Evolutionary conservation across 2,329 filamentous ascomycete genomes (phyloP), one percentile per base, ranked within the genome.

Genomic region (Hypoxylon sp.): DNA sequence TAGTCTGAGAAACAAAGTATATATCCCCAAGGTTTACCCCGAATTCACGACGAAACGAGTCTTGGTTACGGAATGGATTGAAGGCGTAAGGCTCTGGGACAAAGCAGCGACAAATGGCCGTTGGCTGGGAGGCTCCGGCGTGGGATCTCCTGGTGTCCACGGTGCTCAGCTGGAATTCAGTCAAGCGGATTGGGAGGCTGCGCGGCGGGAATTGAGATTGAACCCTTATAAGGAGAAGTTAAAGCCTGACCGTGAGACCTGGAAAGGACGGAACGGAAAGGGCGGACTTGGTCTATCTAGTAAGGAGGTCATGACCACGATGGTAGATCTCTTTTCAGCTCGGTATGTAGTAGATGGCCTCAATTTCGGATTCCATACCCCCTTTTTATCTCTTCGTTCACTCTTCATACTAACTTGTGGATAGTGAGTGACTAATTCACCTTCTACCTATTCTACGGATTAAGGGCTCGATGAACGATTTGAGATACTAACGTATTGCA

Each of bases 21-120:
- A 98, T 78, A 91, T 99, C 6, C 96, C 96, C 0, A 87, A 90
- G 42, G 90, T 97, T 9, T 95, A 97, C 78, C 85, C 90, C 3
- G 94, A 97, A 67, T 86, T 98, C 29, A 94, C 90, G 58, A 94
- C 92, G 14, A 92, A 86, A 77, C 88, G 96, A 39, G 90, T 99
- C 53, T 91, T 99, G 84, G 97, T 94, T 0, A 94, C 95, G 0
- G 96, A 99, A 79, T 99, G 96, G 96, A 97, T 99, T 66, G 96
- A 99, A 80, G 96, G 96, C 5, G 90, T 97, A 2, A 88, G 94
- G 1, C 84, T 99, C 2, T 97, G 94, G 94, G 95, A 98, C 75
- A 97, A 97, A 79, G 90, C 93, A 63, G 86, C 91, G 59, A 91
- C 98, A 77, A 92, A 89, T 0, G 86, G 86, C 2, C 85, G 87